Percentiles rank a stretch among this genome's conserved stretches.
Evolutionary conservation across 169 alveolate genomes (phyloP).

Genomic region (Plasmodium cynomolgi): DNA sequence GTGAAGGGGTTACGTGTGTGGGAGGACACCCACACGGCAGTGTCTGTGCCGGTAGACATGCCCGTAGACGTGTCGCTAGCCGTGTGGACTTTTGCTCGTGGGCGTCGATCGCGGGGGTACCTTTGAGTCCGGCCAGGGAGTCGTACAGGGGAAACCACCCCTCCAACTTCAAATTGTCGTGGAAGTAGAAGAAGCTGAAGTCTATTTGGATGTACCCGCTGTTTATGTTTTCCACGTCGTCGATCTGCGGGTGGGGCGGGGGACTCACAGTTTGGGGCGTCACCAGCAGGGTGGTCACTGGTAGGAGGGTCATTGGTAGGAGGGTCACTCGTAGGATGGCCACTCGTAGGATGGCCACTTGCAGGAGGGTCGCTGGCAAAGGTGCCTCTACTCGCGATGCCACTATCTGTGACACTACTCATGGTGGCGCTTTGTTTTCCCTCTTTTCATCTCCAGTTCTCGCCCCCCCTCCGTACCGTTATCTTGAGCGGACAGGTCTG

Average conservation of each 20-base stretch:
- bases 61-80: too few species aligned
- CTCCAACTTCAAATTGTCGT: constrained; percentile 58
- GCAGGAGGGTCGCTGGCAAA: background rate
- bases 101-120: background rate
- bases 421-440: background rate
- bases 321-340: background rate
- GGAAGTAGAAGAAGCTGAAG: constrained; percentile 67
- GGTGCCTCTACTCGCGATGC: background rate
- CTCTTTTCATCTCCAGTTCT: background rate
- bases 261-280: background rate
- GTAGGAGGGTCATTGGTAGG: background rate
- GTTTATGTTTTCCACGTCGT: constrained; percentile 62
- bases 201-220: constrained; percentile 71
- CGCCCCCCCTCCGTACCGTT: constrained; percentile 20
- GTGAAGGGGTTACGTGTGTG: background rate
- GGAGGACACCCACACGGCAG: background rate
- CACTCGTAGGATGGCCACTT: too few species aligned
- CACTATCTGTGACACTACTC: background rate
- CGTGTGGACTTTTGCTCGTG: background rate
- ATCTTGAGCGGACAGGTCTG: constrained; percentile 72
- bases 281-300: background rate
- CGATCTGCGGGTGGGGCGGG: constrained; percentile 2
- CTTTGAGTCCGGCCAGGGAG: constrained; percentile 67
- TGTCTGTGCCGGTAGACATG: background rate
- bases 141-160: constrained; percentile 78